A percentile compares a stretch with the other conserved stretches of the same genome.
Evolutionary conservation across 2,329 filamentous ascomycete species (phyloP).

Genomic region (Xylaria sp.): DNA sequence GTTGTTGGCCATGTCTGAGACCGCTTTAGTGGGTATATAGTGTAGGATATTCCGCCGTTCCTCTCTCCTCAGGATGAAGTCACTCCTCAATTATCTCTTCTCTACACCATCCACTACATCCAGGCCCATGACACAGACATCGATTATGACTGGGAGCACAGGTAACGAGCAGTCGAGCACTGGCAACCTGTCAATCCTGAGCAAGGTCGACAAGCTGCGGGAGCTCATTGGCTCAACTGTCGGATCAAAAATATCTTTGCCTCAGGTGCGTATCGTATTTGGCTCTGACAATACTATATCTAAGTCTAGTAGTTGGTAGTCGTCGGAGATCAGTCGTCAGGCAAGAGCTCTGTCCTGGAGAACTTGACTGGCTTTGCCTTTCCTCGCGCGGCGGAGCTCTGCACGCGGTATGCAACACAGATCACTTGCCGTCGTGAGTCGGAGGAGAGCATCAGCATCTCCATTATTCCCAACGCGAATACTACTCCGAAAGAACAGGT

Average conservation of each 20-base stretch:
- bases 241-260: constrained; percentile 42
- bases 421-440: constrained; percentile 50
- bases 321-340: constrained; percentile 83
- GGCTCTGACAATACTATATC: neutral
- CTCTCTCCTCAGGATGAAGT: too few species aligned
- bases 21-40: too few species aligned
- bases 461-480: constrained; percentile 47
- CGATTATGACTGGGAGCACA: neutral
- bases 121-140: neutral
- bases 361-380: constrained; percentile 59
- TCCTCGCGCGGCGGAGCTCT: constrained; percentile 50
- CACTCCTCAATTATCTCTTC: too few species aligned
- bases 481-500: constrained; percentile 30
- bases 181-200: constrained; percentile 42
- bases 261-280: constrained; percentile 33
- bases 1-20: too few species aligned
- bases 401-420: constrained; percentile 56
- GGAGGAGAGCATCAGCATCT: constrained; percentile 45
- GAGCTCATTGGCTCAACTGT: constrained; percentile 49
- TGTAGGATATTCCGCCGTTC: too few species aligned
- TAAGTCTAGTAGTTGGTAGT: constrained; percentile 71
- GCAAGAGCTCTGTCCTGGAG: constrained; percentile 84
- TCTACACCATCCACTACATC: neutral
- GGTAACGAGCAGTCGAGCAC: neutral
- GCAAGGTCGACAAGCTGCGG: constrained; percentile 49